Base-by-base conservation (phyloP, 257 asterid species). In the Verbena officinalis region DNA sequence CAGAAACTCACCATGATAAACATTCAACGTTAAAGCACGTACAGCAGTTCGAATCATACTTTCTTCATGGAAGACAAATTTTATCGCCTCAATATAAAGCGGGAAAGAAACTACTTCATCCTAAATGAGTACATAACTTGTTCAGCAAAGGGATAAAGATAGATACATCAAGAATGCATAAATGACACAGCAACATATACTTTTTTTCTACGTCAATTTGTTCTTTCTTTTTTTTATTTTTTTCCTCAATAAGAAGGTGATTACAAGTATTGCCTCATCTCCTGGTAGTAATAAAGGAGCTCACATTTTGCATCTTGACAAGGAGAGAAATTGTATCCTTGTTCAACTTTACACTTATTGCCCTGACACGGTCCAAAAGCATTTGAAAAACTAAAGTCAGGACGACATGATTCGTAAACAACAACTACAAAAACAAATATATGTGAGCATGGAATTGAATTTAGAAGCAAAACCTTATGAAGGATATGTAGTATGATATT, bases 31-130 rank as follows among this genome's bases (percentile, higher is more conserved):
- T 80, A 93, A 80, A 59, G 99, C 95, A 64, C 99, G 97, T 40
- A 93, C 95, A 50, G 99, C 99, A 77, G 83, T 93, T 55, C 97
- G 97, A 72, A 93, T 88, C 99, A 93, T 93, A 77, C 97, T 89
- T 81, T 93, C 99, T 76, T 88, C 97, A 66, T 93, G 96, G 68
- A 93, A 87, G 36, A 97, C 99, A 72, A 93, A 93, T 56, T 84
- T 80, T 71, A 90, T 86, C 7, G 99, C 99, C 86, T 93, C 97
- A 73, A 84, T 90, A 76, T 93, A 93, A 69, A 93, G 96, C 38
- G 99, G 99, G 76, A 93, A 93, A 39, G 87, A 86, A 48, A 81
- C 71, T 17, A 93, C 83, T 61, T 86, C 99, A 9, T 93, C 97
- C 99, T 93, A 69, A 44, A 73, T 44, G 46, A 36, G 33, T 34